These are phyloP conservation scores for Linnemannia elongata DNA, from an alignment of 192 early-diverging fungal species.

Conservation along the genomic window DNA sequence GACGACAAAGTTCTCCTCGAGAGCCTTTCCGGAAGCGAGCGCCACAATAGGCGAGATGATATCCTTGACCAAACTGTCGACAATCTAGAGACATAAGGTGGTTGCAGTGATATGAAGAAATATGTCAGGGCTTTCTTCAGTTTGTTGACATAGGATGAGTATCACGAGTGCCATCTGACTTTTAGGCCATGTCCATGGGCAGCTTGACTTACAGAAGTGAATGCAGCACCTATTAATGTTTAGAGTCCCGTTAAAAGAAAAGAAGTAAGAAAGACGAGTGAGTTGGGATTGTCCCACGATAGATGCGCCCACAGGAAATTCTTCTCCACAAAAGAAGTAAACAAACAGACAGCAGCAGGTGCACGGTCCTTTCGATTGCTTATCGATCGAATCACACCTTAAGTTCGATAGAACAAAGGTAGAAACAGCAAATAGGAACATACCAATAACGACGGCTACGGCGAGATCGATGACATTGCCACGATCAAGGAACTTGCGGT, in stretches of 20 bases:
- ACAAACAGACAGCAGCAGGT: background rate
- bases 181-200: too few relatives aligned
- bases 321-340: background rate
- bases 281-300: background rate
- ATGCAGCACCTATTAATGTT: conserved; percentile 45
- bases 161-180: too few relatives aligned
- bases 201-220: conserved; percentile 56
- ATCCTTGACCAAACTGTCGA: conserved; percentile 61
- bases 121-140: background rate
- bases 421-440: background rate
- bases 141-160: too few relatives aligned
- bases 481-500: conserved; percentile 63
- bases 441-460: conserved; percentile 77
- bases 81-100: conserved; percentile 18
- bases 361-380: too few relatives aligned
- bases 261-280: background rate
- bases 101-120: background rate
- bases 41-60: conserved; percentile 70
- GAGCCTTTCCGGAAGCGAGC: conserved; percentile 63
- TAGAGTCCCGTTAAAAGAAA: background rate
- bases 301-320: background rate
- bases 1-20: conserved; percentile 53
- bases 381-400: background rate
- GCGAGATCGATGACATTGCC: conserved; percentile 75
- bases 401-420: background rate